These are phyloP conservation scores for Ganoderma lingzhi DNA, from an alignment of 1,284 basidiomycete genomes.

Conservation along the genomic window DNA sequence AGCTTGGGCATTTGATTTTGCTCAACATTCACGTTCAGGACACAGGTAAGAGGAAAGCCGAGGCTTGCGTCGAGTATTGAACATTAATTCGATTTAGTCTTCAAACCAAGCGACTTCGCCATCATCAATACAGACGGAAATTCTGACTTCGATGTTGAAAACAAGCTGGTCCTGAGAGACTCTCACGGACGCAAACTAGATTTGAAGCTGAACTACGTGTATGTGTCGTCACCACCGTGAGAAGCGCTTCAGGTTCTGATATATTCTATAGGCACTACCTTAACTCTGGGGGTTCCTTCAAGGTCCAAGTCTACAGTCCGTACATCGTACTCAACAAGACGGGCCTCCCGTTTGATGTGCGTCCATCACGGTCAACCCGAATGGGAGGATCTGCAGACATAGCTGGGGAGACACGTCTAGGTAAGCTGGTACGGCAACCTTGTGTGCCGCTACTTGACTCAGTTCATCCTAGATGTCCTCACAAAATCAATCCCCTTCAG, in stretches of 20 bases:
- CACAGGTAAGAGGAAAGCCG: slow-evolving; percentile 63
- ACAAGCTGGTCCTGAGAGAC: slow-evolving; percentile 79
- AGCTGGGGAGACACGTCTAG: slow-evolving; percentile 79
- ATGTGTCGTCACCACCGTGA: slow-evolving; percentile 37
- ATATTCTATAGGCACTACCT: slow-evolving; percentile 71
- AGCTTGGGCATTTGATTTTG: slow-evolving; percentile 93
- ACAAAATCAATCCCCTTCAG: slow-evolving; percentile 77
- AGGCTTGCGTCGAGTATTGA: neutral
- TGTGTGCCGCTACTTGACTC: neutral
- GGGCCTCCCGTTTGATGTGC: slow-evolving; percentile 84
- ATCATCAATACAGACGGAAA: slow-evolving; percentile 97
- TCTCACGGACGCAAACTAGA: slow-evolving; percentile 81
- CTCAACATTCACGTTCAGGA: slow-evolving; percentile 93
- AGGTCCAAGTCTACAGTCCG: slow-evolving; percentile 95
- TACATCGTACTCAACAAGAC: slow-evolving; percentile 97
- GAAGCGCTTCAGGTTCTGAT: neutral
- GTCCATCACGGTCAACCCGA: slow-evolving; percentile 74
- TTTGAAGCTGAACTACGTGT: slow-evolving; percentile 91
- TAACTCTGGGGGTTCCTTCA: slow-evolving; percentile 97
- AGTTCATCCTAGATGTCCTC: slow-evolving; percentile 56
- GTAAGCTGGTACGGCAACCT: slow-evolving; percentile 44
- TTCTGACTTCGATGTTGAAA: slow-evolving; percentile 90
- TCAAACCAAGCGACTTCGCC: slow-evolving; percentile 96
- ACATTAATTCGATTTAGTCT: slow-evolving; percentile 56
- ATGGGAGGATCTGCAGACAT: slow-evolving; percentile 80